Conservation (phyloP, 164 flowering plant species). For the Liquidambar formosana region DNA sequence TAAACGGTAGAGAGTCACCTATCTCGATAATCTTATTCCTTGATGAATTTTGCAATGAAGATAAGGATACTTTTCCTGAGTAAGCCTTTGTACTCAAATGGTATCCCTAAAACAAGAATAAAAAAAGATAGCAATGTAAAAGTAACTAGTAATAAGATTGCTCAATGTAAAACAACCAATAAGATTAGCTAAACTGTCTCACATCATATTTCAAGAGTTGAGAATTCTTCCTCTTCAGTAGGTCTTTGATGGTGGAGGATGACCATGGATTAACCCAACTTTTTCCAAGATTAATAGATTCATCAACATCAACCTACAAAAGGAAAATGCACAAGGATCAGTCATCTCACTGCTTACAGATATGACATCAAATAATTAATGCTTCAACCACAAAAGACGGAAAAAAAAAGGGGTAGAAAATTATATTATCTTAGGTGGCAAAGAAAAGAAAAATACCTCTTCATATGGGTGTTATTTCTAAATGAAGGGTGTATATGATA, state of each 20-base stretch:
- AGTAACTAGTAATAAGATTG: not conserved
- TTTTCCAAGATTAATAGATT: conserved; percentile 21
- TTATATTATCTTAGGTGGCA: too few species aligned
- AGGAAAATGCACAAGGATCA: conserved; percentile 9
- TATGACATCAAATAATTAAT: not conserved
- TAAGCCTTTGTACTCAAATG: conserved; percentile 51
- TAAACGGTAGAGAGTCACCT: conserved; percentile 41
- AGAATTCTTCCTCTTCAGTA: conserved; percentile 49
- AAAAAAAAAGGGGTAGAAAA: too few species aligned
- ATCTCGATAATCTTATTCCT: conserved; percentile 76
- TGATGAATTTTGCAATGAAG: conserved; percentile 54
- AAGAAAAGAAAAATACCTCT: too few species aligned
- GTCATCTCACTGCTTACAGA: conserved; percentile 3
- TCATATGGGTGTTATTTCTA: too few species aligned
- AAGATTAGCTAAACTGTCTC: conserved; percentile 24
- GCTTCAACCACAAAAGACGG: not conserved
- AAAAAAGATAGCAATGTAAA: not conserved
- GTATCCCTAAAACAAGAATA: conserved; percentile 67
- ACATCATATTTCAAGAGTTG: conserved; percentile 65
- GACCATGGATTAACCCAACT: conserved; percentile 74
- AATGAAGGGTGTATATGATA: too few species aligned
- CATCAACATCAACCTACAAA: conserved; percentile 33
- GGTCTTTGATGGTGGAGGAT: conserved; percentile 41
- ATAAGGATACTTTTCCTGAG: conserved; percentile 57
- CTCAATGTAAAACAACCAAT: conserved; percentile 1